Evolutionary conservation across 78 protist species (phyloP), one percentile per base, ranked within the genome.

Genomic region (Emiliania huxleyi): DNA sequence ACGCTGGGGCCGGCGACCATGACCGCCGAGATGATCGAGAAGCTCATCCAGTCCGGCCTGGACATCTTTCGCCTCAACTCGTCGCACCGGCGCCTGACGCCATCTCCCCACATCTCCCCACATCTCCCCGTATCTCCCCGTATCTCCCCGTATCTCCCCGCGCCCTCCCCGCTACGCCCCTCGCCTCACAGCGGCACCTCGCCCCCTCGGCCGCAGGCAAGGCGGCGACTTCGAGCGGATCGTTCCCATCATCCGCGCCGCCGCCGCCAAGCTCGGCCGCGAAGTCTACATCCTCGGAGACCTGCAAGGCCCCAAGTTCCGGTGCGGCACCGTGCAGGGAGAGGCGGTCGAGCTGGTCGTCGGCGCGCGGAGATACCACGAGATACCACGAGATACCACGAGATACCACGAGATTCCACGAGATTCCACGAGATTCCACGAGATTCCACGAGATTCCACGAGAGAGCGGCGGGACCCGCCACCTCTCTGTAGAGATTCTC

Each of bases 11-110:
- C 93, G 22, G 91, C 91, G 8, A 37, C 93, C 12, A 29, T 2
- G 15, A 11, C 40, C 37, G 26, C 1, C 22, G 42, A 43, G n/a
- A 83, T 45, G 69, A 1, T 91, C 73, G 0, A 1, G 43, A 12
- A 18, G 91, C 92, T 69, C 56, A 33, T 44, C 92, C 18, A 1
- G 87, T 52, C 52, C 33, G 93, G 93, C 38, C 90, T 91, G 43
- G n/a, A 92, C 77, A 77, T 92, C 81, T 90, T 93, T 93, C 71
- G 95, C 40, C 55, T 93, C 90, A 94, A 94, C 69, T 33, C 91
- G 18, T 71, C 90, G 29, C 95, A 94, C 81, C 90, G 93, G n/a
- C n/a, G n/a, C n/a, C n/a, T n/a, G n/a, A n/a, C n/a, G n/a, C n/a
- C n/a, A n/a, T n/a, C n/a, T n/a, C n/a, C n/a, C n/a, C n/a, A n/a